These are phyloP conservation scores for Trichoderma parareesei DNA, from an alignment of 495 filamentous ascomycete genomes.

Conservation along the genomic window DNA sequence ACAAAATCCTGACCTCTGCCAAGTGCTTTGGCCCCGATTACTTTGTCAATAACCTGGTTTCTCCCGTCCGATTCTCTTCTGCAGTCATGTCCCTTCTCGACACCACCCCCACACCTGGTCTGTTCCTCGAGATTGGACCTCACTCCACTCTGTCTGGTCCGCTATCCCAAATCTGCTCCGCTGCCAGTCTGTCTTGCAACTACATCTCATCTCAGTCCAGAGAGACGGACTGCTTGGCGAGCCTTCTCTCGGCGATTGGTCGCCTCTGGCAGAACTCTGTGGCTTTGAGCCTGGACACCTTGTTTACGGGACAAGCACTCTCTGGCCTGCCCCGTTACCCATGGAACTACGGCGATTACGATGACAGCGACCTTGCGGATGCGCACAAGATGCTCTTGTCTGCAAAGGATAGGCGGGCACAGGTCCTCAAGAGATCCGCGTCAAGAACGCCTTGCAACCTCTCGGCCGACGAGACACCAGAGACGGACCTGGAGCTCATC, in stretches of 20 bases:
- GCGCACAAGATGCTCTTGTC: constrained; percentile 38
- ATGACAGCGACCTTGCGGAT: constrained; percentile 24
- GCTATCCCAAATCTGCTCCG: background rate
- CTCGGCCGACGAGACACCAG: constrained; percentile 24
- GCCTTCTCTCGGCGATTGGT: constrained; percentile 4
- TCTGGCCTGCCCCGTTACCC: constrained; percentile 25
- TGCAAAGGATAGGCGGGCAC: constrained; percentile 47
- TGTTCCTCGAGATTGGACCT: constrained; percentile 42
- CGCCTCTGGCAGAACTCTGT: constrained; percentile 1
- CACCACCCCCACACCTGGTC: constrained; percentile 12
- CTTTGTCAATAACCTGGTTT: constrained; percentile 25
- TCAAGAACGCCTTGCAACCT: constrained; percentile 41
- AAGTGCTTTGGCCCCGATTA: constrained; percentile 20
- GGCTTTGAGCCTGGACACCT: background rate
- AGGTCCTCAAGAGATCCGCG: constrained; percentile 39
- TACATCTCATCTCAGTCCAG: background rate
- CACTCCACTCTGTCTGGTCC: constrained; percentile 29
- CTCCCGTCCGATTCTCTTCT: constrained; percentile 26
- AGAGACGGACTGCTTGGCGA: background rate
- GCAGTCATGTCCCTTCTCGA: constrained; percentile 24
- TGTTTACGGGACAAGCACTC: constrained; percentile 14
- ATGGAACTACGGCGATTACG: constrained; percentile 30
- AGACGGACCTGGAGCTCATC: constrained; percentile 14
- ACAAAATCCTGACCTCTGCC: constrained; percentile 22
- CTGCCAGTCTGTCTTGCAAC: background rate